These are phyloP conservation scores for Penicillium daleae DNA, from an alignment of 495 filamentous ascomycete species.

Conservation along the genomic window DNA sequence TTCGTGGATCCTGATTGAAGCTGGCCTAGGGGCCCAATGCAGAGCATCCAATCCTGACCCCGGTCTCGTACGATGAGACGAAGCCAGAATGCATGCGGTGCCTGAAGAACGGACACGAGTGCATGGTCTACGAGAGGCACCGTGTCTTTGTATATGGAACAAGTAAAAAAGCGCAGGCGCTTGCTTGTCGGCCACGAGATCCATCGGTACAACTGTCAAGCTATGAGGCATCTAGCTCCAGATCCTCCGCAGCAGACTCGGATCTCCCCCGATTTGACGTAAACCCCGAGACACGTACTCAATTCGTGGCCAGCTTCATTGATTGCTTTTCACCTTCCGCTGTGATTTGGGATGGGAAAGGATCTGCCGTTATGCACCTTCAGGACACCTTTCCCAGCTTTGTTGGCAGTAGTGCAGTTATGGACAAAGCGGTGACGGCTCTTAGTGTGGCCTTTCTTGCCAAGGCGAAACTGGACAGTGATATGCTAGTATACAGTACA, in stretches of 20 bases:
- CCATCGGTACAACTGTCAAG: neutral
- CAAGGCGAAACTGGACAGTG: constrained; percentile 1
- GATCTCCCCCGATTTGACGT: neutral
- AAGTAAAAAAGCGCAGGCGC: constrained; percentile 6
- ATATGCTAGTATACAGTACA: constrained; percentile 27
- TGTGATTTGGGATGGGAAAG: neutral
- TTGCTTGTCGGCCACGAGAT: constrained; percentile 12
- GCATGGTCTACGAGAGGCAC: neutral
- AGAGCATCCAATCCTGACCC: constrained; percentile 17
- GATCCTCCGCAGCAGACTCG: neutral
- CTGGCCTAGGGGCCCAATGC: constrained; percentile 7
- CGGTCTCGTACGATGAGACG: constrained; percentile 29
- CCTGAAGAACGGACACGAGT: constrained; percentile 35
- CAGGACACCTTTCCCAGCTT: neutral
- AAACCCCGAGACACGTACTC: neutral
- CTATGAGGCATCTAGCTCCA: neutral
- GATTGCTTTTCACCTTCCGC: neutral
- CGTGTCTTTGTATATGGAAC: constrained; percentile 25
- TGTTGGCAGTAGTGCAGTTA: neutral
- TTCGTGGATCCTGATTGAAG: neutral
- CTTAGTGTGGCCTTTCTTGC: constrained; percentile 23
- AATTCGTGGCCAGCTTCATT: neutral
- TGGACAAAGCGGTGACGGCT: neutral
- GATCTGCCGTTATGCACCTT: neutral
- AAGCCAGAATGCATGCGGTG: constrained; percentile 31